phyloP scores from a whole-genome alignment of 2,329 filamentous ascomycete species.

The Venturia pyrina region DNA sequence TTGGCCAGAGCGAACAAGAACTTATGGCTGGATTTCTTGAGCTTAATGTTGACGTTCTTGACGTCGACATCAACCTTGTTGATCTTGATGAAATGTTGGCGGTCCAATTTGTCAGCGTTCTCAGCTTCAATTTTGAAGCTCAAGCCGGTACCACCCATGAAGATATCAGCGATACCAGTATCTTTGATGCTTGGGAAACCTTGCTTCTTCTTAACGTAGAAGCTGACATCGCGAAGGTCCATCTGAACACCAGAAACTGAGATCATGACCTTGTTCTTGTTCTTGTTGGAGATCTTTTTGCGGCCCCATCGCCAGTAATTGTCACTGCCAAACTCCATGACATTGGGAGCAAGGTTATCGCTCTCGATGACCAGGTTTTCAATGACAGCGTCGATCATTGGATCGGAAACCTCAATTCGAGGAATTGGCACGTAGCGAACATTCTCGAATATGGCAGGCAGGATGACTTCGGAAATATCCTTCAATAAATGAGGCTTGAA shows the following conservation, averaged over 20 bases:
- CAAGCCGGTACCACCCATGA: slow-evolving; percentile 78
- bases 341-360: slow-evolving; percentile 92
- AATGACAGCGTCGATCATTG: slow-evolving; percentile 73
- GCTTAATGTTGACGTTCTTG: slow-evolving; percentile 72
- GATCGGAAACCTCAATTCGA: slow-evolving; percentile 84
- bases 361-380: slow-evolving; percentile 94
- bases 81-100: slow-evolving; percentile 85
- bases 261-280: slow-evolving; percentile 75
- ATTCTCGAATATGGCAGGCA: slow-evolving; percentile 74
- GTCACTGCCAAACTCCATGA: slow-evolving; percentile 78
- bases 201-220: slow-evolving; percentile 89
- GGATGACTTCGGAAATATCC: slow-evolving; percentile 76
- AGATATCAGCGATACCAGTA: slow-evolving; percentile 77
- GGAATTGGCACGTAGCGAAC: slow-evolving; percentile 86
- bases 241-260: slow-evolving; percentile 85
- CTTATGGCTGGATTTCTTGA: slow-evolving; percentile 95
- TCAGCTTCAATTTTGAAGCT: slow-evolving; percentile 87
- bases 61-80: slow-evolving; percentile 79
- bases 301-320: slow-evolving; percentile 94
- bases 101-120: slow-evolving; percentile 64
- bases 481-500: slow-evolving; percentile 93
- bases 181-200: slow-evolving; percentile 86
- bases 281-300: slow-evolving; percentile 72
- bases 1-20: slow-evolving; percentile 78
- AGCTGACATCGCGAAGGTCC: slow-evolving; percentile 79